phyloP scores from a whole-genome alignment of 352 stramenopile species.

The Globisporangium alternatum region DNA sequence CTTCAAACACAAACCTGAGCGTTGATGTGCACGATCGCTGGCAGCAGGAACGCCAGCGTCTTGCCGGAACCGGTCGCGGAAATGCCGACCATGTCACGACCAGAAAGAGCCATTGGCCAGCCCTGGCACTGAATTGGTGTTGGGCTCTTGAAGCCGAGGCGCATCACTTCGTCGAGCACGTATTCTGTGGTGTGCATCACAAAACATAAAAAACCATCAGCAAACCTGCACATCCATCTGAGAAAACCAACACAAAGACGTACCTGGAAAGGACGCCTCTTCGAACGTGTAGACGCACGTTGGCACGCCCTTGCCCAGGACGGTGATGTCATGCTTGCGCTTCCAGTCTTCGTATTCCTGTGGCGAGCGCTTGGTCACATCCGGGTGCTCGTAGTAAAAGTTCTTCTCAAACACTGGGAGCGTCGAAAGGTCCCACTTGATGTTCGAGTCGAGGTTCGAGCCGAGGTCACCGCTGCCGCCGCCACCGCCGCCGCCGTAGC shows the following conservation, averaged over 20 bases:
- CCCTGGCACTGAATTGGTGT: constrained; percentile 94
- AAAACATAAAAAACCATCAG: neutral
- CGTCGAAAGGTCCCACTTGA: constrained; percentile 94
- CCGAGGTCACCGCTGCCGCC: constrained; percentile 77
- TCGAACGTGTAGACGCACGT: constrained; percentile 97
- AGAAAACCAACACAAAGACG: constrained; percentile 2
- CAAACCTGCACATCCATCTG: neutral
- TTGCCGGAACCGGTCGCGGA: constrained; percentile 97
- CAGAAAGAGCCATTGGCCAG: constrained; percentile 98
- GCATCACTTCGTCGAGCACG: constrained; percentile 96
- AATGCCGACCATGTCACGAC: constrained; percentile 99
- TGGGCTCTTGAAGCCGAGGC: constrained; percentile 95
- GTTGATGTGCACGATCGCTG: constrained; percentile 99
- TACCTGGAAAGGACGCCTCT: constrained; percentile 88
- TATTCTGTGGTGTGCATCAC: constrained; percentile 70
- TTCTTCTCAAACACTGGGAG: constrained; percentile 98
- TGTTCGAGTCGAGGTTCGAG: constrained; percentile 86
- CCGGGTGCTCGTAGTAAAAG: constrained; percentile 99
- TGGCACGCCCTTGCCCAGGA: constrained; percentile 94
- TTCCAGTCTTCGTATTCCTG: constrained; percentile 92
- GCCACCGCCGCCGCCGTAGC: constrained; percentile 25
- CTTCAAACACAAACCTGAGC: constrained; percentile 92
- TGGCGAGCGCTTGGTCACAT: constrained; percentile 91
- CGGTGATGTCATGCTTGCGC: constrained; percentile 92
- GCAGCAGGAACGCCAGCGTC: constrained; percentile 98